These are phyloP conservation scores for Eragrostis tef DNA, from an alignment of 202 grass and related monocot species.

Conservation along the genomic window DNA sequence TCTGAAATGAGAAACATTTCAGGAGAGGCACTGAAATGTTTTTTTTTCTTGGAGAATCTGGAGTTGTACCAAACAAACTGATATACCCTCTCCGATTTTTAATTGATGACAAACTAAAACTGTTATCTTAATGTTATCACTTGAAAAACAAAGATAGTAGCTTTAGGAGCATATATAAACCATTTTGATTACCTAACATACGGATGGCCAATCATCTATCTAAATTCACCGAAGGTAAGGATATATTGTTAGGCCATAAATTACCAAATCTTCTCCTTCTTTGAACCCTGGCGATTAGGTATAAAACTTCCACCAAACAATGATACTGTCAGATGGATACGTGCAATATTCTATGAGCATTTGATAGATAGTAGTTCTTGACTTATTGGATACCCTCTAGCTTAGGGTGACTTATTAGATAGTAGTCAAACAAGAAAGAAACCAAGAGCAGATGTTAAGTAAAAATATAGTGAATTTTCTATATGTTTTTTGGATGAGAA, in stretches of 20 bases:
- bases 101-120: no score
- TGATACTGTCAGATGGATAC: not conserved
- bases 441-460: not conserved
- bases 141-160: no score
- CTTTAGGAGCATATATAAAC: not conserved
- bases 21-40: no score
- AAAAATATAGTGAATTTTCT: not conserved
- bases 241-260: constrained; percentile 1
- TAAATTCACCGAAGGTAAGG: not conserved
- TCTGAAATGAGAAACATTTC: not conserved
- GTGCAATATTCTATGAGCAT: not conserved
- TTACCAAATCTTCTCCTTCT: constrained; percentile 10
- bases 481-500: not conserved
- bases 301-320: not conserved
- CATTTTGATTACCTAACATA: not conserved
- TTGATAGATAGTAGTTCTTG: not conserved
- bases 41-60: no score
- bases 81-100: not conserved
- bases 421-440: not conserved
- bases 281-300: not conserved
- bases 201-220: constrained; percentile 28
- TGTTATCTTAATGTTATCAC: no score
- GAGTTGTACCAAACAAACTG: no score
- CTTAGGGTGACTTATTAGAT: not conserved
- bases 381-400: not conserved